Percentiles rank a stretch among this genome's conserved stretches.
Evolutionary conservation across 768 basidiomycete genomes (phyloP).

Genomic region (Panaeolus papilionaceus): DNA sequence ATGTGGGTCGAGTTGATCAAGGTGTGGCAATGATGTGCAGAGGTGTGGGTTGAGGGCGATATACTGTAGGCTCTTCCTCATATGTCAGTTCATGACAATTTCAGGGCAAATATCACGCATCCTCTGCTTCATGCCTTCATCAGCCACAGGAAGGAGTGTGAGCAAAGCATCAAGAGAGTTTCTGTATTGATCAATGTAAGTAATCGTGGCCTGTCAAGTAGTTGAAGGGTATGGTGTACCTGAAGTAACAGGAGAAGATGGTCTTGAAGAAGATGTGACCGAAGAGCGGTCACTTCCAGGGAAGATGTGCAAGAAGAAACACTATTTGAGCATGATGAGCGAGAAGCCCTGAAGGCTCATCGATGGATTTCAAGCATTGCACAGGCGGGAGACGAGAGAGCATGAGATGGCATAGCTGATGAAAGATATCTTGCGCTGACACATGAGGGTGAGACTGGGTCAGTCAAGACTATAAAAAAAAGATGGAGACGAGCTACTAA

Average conservation of each 20-base stretch:
- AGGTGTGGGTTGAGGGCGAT: background rate
- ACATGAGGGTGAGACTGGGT: no score
- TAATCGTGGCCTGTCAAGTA: background rate
- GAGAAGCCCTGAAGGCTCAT: no score
- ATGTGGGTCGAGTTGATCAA: background rate
- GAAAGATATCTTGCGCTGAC: no score
- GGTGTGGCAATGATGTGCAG: background rate
- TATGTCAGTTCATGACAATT: slow-evolving; percentile 38
- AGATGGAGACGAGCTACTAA: no score
- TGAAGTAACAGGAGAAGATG: slow-evolving; percentile 8
- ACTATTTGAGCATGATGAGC: no score
- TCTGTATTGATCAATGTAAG: slow-evolving; percentile 14
- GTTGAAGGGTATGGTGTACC: background rate
- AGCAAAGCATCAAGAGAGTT: slow-evolving; percentile 24
- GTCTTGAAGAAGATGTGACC: slow-evolving; percentile 15
- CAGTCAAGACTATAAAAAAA: no score
- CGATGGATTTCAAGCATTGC: no score
- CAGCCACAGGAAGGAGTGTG: slow-evolving; percentile 28
- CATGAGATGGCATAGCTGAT: no score
- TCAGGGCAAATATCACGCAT: slow-evolving; percentile 33
- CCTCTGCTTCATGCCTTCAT: slow-evolving; percentile 30
- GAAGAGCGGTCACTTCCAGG: slow-evolving; percentile 13
- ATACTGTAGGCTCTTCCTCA: slow-evolving; percentile 37
- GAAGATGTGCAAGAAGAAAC: no score
- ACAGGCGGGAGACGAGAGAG: no score